Evolutionary conservation across 208 protist genomes (phyloP).

Genomic region (Borovskyia barvae): DNA sequence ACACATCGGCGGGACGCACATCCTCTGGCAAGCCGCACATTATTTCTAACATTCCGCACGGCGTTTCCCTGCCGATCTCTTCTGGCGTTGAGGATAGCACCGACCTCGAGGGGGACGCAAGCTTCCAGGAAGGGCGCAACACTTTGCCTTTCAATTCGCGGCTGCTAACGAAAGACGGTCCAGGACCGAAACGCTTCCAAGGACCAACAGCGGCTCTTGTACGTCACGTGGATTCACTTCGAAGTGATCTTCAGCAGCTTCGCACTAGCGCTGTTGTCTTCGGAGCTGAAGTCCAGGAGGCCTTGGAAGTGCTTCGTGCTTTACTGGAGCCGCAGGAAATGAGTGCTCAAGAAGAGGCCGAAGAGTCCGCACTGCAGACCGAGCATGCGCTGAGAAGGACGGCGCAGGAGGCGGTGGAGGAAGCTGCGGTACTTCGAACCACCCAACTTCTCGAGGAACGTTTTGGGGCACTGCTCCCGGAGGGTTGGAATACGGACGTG

Average conservation of each 20-base stretch:
- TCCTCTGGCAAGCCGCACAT: no score
- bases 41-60: no score
- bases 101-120: no score
- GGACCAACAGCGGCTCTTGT: no score
- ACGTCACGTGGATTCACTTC: no score
- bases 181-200: no score
- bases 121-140: no score
- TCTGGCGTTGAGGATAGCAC: no score
- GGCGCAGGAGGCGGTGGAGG: constrained; percentile 13
- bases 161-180: no score
- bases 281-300: constrained; percentile 10
- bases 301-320: constrained; percentile 1
- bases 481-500: background rate
- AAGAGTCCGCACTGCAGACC: background rate
- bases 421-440: constrained; percentile 15
- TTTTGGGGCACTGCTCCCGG: constrained; percentile 1
- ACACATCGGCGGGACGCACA: no score
- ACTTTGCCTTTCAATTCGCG: no score
- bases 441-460: constrained; percentile 10
- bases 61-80: no score
- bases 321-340: constrained; percentile 1
- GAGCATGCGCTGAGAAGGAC: background rate
- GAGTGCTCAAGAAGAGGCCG: background rate
- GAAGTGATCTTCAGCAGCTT: constrained; percentile 1
- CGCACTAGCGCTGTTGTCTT: constrained; percentile 1